Base-by-base conservation (phyloP, 768 basidiomycete species). In the Lanmaoa rubissima region DNA sequence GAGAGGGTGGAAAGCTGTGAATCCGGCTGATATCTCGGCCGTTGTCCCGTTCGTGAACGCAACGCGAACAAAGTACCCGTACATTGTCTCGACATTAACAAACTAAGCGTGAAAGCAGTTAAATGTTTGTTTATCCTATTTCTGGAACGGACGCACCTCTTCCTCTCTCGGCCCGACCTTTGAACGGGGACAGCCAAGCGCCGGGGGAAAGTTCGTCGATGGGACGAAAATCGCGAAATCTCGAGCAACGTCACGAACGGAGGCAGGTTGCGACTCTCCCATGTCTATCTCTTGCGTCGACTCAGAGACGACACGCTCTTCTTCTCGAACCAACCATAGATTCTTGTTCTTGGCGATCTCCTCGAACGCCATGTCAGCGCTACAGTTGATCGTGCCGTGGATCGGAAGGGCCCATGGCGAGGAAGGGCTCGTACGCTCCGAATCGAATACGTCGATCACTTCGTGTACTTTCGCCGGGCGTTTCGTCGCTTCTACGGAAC, bases 281-380 rank as follows among this genome's bases (percentile, higher is more conserved):
- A 56, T 28, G 13, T 39, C 38, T 40, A 38, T 57, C 26, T 7
- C 24, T 44, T 50, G 42, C 24, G 40, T 64, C 19, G 53, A 42
- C 35, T 56, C 64, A 6, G 59, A 65, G 6, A 57, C 60, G 14
- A 63, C 31, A 3, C 51, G 47, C n/a, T 60, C 57, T 11, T 65
- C 57, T n/a, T 59, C 64, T 19, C 43, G 60, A 3, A 58, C 48
- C 6, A 51, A 32, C 57, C 54, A 66, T 1, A 53, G 17, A 9
- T 40, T 14, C 41, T 48, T 62, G 28, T 56, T 54, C 34, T 45
- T 34, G 36, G 54, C 16, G 11, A 47, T 36, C 21, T 42, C 26
- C 21, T 41, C 21, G 39, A 52, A 40, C 0, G 35, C 21, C 8
- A 48, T 42, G 8, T 43, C 9, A 6, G 21, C 28, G 12, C 46